Base-by-base conservation (phyloP, 2,329 filamentous ascomycete genomes). In the Chlorencoelia australis region DNA sequence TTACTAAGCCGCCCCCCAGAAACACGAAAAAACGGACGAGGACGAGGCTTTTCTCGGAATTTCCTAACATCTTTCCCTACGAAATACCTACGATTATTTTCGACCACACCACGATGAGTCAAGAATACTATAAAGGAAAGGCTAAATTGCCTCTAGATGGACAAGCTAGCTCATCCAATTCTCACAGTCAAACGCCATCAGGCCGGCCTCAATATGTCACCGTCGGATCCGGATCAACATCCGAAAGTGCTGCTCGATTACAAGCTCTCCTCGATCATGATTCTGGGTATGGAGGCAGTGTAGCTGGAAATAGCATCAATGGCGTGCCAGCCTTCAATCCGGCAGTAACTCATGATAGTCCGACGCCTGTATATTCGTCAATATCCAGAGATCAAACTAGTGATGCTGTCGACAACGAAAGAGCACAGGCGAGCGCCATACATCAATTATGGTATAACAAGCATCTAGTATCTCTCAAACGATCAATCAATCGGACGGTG, bases 401-500 rank as follows among this genome's bases (percentile, higher is more conserved):
- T 25, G 51, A 49, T 41, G 44, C 54, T 58, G 65, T 66, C 29
- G 77, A 82, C 34, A 66, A 75, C 46, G 80, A 85, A 54, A 72
- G 73, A 51, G 66, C 72, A 29, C 75, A 89, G 47, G 80, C 85
- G 24, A 83, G 81, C 54, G 85, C 94, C 60, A 77, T 95, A 32
- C 82, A 94, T 55, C 91, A 96, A 63, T 72, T 96, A 47, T 85
- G 84, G 69, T 95, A 94, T 64, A 96, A 96, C 60, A 77, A 86
- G 53, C 94, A 96, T 58, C 79, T 88, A 41, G 83, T 79, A 5
- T 77, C 83, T 20, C 74, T 98, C n/a, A 85, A 77, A 28, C 81
- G 88, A 41, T 82, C 87, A 10, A 95, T 98, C 55, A 83, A 79
- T 53, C 76, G 79, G 49, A 89, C 88, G 7, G 75, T 95, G 40